These are phyloP conservation scores for Tritrichomonas foetus DNA, from an alignment of 208 protist genomes.

Conservation along the genomic window DNA sequence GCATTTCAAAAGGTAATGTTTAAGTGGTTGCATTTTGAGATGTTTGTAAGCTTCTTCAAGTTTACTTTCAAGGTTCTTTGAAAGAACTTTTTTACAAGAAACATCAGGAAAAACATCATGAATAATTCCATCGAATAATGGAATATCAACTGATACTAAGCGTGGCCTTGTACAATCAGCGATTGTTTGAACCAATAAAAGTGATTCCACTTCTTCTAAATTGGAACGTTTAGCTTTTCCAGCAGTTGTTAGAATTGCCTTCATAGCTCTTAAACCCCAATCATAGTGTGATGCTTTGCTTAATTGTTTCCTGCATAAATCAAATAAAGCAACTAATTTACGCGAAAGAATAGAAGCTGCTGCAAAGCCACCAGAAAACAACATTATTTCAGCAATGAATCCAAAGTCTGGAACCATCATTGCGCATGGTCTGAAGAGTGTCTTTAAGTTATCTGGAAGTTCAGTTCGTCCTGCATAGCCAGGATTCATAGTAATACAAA, in stretches of 20 bases:
- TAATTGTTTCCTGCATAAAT: slow-evolving; percentile 90
- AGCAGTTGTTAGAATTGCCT: slow-evolving; percentile 89
- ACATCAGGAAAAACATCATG: slow-evolving; percentile 63
- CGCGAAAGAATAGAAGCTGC: slow-evolving; percentile 78
- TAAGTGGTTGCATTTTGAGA: not conserved
- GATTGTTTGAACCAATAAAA: slow-evolving; percentile 81
- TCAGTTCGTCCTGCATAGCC: slow-evolving; percentile 92
- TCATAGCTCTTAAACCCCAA: slow-evolving; percentile 94
- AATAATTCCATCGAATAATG: slow-evolving; percentile 87
- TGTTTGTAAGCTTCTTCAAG: not conserved
- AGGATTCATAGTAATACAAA: slow-evolving; percentile 79
- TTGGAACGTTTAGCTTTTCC: slow-evolving; percentile 80
- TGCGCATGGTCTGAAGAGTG: slow-evolving; percentile 67
- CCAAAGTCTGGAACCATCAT: slow-evolving; percentile 97
- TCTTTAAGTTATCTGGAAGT: slow-evolving; percentile 89
- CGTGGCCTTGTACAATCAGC: slow-evolving; percentile 61
- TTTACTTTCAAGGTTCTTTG: slow-evolving; percentile 45
- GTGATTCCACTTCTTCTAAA: slow-evolving; percentile 76
- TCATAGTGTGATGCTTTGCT: slow-evolving; percentile 89
- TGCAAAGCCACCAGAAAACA: slow-evolving; percentile 92
- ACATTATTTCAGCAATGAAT: slow-evolving; percentile 93
- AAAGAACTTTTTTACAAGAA: slow-evolving; percentile 48
- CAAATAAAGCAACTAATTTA: slow-evolving; percentile 92
- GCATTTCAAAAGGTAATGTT: slow-evolving; percentile 40
- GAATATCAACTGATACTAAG: slow-evolving; percentile 70